These are phyloP conservation scores for Lichtheimia ramosa DNA, from an alignment of 371 early-diverging fungal genomes.

Conservation along the genomic window DNA sequence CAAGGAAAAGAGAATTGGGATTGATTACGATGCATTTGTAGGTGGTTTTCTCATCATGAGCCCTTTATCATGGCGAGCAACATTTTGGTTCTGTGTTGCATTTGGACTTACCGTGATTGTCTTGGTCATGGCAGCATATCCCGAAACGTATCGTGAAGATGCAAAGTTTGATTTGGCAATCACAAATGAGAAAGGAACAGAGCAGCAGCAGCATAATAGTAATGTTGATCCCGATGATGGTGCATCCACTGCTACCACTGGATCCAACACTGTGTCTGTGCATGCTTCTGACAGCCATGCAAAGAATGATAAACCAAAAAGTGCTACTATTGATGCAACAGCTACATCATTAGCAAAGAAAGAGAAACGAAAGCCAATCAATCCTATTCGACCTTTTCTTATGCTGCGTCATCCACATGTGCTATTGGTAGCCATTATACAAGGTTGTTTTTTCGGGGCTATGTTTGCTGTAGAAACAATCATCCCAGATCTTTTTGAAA, in stretches of 20 bases:
- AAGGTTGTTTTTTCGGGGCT: conserved; percentile 51
- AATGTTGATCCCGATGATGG: neutral
- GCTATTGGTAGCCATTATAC: conserved; percentile 37
- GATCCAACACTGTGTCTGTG: neutral
- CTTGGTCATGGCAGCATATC: conserved; percentile 50
- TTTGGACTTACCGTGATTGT: conserved; percentile 47
- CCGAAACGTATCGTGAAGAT: conserved; percentile 62
- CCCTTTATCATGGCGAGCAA: conserved; percentile 54
- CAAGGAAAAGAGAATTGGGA: conserved; percentile 16
- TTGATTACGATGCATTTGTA: conserved; percentile 33
- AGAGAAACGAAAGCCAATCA: conserved; percentile 14
- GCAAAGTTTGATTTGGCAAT: conserved; percentile 12
- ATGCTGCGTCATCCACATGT: conserved; percentile 53
- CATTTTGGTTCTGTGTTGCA: conserved; percentile 62
- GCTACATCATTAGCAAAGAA: neutral
- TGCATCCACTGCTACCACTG: neutral
- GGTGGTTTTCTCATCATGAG: conserved; percentile 39
- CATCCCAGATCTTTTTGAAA: conserved; percentile 32
- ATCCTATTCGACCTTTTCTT: conserved; percentile 32
- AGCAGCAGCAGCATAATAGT: neutral
- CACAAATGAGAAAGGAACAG: neutral
- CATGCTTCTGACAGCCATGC: neutral
- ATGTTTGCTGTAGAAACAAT: conserved; percentile 53
- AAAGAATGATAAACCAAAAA: neutral
- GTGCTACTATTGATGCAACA: neutral